Evolutionary conservation across 352 stramenopile species (phyloP), one percentile per base, ranked within the genome.

Genomic region (Hyaloperonospora arabidopsidis): DNA sequence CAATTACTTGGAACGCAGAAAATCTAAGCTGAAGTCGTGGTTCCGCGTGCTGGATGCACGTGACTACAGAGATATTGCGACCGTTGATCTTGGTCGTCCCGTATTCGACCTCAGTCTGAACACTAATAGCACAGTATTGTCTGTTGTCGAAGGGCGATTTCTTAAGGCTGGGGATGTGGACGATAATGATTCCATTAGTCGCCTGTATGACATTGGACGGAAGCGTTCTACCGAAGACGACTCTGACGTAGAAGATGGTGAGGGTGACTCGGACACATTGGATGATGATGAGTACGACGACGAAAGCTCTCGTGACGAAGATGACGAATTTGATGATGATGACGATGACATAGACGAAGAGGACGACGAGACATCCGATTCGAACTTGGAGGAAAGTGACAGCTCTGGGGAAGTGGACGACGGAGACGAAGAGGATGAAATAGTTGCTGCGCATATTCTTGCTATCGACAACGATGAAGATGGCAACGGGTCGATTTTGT

Each of bases 191-290:
- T 78, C 81, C 0, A 72, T 91, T 15, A 94, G 82, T 34, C 79
- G 82, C 13, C 59, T 94, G n/a, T 95, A 95, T 39, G 86, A 95
- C 38, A 76, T 94, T 44, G 86, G 86, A 8, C 71, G 86, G 1
- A 92, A 89, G 49, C 82, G 84, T 1, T 76, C 83, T 11, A 80
- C 82, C 40, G 86, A 95, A 61, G 85, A 89, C 49, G 86, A 95
- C 52, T 95, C 86, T 7, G 86, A 95, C 52, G 65, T 86, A 17
- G 86, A 95, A 59, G 79, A 90, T 47, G 78, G 59, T 11, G 60
- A 84, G 13, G 78, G 85, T 7, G 79, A 82, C 2, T 87, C 76
- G 23, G 78, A 88, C 34, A 70, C 70, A 4, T 65, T 88, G 46
- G 79, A 92, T 15, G 79, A 89, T 41, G 79, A 89, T 36, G 83